Evolutionary conservation across 2,329 filamentous ascomycete species (phyloP).

Genomic region (Sarocladium kiliense): DNA sequence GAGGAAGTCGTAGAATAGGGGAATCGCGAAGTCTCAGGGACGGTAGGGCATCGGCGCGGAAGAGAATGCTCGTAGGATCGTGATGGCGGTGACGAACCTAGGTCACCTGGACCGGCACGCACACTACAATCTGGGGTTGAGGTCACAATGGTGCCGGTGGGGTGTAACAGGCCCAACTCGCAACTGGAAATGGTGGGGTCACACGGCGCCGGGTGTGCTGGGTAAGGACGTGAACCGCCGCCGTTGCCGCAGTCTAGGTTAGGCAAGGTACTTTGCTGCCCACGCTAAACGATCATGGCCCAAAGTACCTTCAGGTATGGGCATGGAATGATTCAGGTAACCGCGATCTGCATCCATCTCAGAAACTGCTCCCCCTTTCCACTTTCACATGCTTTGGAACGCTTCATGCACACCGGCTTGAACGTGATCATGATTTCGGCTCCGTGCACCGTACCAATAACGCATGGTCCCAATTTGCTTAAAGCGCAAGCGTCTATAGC

Average conservation of each 20-base stretch:
- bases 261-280: too few species aligned
- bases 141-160: neutral
- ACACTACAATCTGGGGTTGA: neutral
- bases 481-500: too few species aligned
- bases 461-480: neutral
- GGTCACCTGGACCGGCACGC: neutral
- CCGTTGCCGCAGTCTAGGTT: too few species aligned
- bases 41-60: neutral
- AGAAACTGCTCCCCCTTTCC: neutral
- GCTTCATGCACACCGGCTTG: neutral
- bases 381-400: neutral
- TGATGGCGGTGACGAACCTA: conserved; percentile 1
- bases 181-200: too few species aligned
- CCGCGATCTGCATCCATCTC: neutral
- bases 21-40: neutral
- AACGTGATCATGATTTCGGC: too few species aligned
- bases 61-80: neutral
- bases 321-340: neutral
- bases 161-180: neutral
- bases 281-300: too few species aligned
- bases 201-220: too few species aligned
- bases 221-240: too few species aligned
- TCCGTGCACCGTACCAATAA: neutral
- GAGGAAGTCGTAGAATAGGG: too few species aligned
- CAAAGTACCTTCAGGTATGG: too few species aligned